phyloP scores from a whole-genome alignment of 2,329 filamentous ascomycete genomes.

The Sporothrix brunneoviolacea region DNA sequence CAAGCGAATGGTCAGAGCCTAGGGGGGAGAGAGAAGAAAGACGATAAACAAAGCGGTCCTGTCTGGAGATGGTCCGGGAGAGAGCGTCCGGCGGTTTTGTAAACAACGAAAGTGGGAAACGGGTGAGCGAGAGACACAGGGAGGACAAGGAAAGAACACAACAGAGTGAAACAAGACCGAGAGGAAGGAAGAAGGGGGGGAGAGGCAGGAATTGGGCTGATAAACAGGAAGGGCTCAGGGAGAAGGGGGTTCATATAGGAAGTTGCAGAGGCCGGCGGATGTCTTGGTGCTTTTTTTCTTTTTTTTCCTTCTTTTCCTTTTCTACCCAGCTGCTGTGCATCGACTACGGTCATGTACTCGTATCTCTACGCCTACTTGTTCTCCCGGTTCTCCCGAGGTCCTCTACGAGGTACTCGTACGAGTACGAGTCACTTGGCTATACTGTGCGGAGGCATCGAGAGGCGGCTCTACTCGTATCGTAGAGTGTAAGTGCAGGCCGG shows the following conservation, averaged over 20 bases:
- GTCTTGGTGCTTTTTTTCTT: not conserved
- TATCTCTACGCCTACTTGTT: too few relatives aligned
- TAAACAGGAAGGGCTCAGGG: not conserved
- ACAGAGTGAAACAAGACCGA: not conserved
- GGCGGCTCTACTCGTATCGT: too few relatives aligned
- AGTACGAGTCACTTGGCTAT: too few relatives aligned
- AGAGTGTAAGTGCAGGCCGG: too few relatives aligned
- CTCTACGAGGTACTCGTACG: too few relatives aligned
- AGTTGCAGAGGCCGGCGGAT: not conserved
- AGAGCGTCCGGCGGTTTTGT: conserved; percentile 3
- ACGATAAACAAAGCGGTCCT: not conserved
- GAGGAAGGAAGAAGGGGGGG: not conserved
- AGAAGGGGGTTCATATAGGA: conserved; percentile 8
- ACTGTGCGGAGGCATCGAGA: too few relatives aligned
- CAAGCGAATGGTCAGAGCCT: not conserved
- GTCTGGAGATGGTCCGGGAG: not conserved
- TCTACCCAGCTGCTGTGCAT: too few relatives aligned
- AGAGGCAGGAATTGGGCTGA: not conserved
- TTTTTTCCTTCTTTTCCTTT: not conserved
- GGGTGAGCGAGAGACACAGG: conserved; percentile 7
- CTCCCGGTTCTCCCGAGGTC: too few relatives aligned
- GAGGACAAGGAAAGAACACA: not conserved
- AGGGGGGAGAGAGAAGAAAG: not conserved
- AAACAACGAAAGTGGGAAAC: conserved; percentile 8
- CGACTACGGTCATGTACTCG: too few relatives aligned